These are phyloP conservation scores for Saturnispora dispora DNA, from an alignment of 805 yeast genomes.

Conservation along the genomic window DNA sequence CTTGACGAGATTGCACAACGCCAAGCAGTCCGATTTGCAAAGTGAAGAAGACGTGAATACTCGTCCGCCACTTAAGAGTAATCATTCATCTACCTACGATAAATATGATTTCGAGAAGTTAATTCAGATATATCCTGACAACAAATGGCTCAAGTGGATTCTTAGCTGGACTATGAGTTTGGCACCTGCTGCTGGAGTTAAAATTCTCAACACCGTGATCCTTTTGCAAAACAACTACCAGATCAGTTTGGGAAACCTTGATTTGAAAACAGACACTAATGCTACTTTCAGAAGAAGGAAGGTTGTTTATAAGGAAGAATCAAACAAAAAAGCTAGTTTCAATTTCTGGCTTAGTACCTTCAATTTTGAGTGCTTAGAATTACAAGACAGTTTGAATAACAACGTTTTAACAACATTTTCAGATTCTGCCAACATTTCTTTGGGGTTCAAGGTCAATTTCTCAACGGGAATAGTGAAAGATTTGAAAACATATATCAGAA, in stretches of 20 bases:
- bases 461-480: slow-evolving; percentile 15
- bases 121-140: slow-evolving; percentile 15
- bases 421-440: slow-evolving; percentile 3
- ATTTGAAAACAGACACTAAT: slow-evolving; percentile 8
- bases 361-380: slow-evolving; percentile 1
- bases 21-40: neutral
- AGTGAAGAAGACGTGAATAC: neutral
- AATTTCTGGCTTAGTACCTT: slow-evolving; percentile 8
- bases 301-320: neutral
- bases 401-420: slow-evolving; percentile 9
- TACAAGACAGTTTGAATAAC: neutral
- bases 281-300: slow-evolving; percentile 1
- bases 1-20: neutral
- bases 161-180: slow-evolving; percentile 12
- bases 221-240: slow-evolving; percentile 1
- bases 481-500: slow-evolving; percentile 9
- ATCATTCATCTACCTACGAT: neutral
- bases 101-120: slow-evolving; percentile 15
- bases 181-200: slow-evolving; percentile 19
- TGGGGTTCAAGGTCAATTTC: slow-evolving; percentile 15
- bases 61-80: neutral
- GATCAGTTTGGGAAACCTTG: slow-evolving; percentile 1
- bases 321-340: neutral
- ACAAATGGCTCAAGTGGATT: slow-evolving; percentile 9
- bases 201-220: slow-evolving; percentile 12